Evolutionary conservation across 2,329 filamentous ascomycete genomes (phyloP).

Genomic region (Claviceps monticola): DNA sequence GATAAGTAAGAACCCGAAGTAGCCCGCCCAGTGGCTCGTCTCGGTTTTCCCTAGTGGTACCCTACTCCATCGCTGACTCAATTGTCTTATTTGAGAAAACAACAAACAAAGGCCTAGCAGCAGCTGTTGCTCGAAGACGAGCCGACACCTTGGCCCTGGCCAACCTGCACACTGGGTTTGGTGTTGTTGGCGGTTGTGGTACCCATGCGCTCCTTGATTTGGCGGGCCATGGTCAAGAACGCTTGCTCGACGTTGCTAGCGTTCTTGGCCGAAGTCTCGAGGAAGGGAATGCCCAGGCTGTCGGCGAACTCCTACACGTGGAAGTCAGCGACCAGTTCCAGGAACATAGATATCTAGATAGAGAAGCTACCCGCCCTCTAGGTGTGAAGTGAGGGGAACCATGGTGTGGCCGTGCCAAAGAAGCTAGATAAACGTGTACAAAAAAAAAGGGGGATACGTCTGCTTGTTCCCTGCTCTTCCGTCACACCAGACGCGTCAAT

Average conservation of each 20-base stretch:
- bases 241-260: conserved; percentile 99
- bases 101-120: conserved; percentile 49
- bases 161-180: conserved; percentile 95
- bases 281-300: conserved; percentile 96
- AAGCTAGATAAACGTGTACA: background rate
- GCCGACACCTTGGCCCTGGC: conserved; percentile 86
- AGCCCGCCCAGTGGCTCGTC: conserved; percentile 17
- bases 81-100: background rate
- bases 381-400: no score
- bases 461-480: background rate
- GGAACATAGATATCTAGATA: background rate
- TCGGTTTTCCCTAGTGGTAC: conserved; percentile 10
- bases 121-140: conserved; percentile 73
- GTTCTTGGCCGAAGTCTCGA: conserved; percentile 99
- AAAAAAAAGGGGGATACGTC: no score
- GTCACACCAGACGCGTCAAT: conserved; percentile 1
- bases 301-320: conserved; percentile 80
- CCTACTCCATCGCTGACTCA: conserved; percentile 2
- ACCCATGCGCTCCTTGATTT: conserved; percentile 99
- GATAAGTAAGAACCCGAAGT: conserved; percentile 10
- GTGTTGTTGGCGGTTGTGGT: conserved; percentile 92
- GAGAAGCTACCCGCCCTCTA: background rate
- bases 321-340: conserved; percentile 9
- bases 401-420: background rate
- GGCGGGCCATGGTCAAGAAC: conserved; percentile 98